phyloP scores from a whole-genome alignment of 73 alveolate genomes.

The Symbiodinium natans region DNA sequence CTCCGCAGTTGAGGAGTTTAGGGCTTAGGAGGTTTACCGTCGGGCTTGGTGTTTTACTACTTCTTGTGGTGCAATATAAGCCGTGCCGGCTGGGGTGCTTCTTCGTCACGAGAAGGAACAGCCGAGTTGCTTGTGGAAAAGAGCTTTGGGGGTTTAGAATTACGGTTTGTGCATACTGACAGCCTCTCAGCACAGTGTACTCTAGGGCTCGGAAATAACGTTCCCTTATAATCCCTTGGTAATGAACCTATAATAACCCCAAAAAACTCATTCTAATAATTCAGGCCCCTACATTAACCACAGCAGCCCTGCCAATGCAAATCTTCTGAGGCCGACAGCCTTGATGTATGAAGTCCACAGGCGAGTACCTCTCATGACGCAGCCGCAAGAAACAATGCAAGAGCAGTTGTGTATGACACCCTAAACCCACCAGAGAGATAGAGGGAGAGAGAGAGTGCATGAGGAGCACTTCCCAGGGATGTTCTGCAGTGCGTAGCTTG shows the following conservation, averaged over 20 bases:
- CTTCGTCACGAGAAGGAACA: too few species aligned
- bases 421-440: neutral
- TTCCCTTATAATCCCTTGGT: neutral
- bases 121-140: too few species aligned
- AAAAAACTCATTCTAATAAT: neutral
- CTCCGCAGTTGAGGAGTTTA: too few species aligned
- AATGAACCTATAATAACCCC: neutral
- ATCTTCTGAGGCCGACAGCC: conserved; percentile 20
- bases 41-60: too few species aligned
- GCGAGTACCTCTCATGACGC: conserved; percentile 88
- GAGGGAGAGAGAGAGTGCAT: neutral
- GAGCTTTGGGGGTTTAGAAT: neutral
- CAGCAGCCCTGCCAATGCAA: too few species aligned
- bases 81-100: too few species aligned
- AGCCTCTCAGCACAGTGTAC: neutral
- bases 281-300: neutral
- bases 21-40: too few species aligned
- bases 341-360: conserved; percentile 83
- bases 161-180: neutral
- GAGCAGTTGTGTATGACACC: neutral
- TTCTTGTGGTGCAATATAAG: too few species aligned
- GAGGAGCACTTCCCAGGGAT: conserved; percentile 80
- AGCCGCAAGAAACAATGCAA: too few species aligned
- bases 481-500: conserved; percentile 80
- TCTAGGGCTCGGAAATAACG: neutral